These are phyloP conservation scores for Picea sitchensis DNA, from an alignment of 75 land plant genomes.

Conservation along the genomic window DNA sequence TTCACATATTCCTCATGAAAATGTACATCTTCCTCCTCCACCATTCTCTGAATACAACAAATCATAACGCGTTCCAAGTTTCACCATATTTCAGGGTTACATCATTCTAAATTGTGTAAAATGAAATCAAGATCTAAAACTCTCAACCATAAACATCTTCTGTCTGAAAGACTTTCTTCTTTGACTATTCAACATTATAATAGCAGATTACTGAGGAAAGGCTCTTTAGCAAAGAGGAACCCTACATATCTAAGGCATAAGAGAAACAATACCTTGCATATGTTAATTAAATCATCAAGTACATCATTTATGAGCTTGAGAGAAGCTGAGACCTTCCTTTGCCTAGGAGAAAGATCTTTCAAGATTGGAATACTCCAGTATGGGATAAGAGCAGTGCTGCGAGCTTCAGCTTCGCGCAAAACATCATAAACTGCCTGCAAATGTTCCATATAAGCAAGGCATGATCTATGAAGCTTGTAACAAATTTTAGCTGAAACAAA, in stretches of 20 bases:
- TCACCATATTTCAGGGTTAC: not conserved
- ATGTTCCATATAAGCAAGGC: not conserved
- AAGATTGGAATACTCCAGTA: constrained; percentile 90
- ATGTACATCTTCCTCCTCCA: constrained; percentile 76
- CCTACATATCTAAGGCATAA: not conserved
- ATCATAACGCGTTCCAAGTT: not conserved
- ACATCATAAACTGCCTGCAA: constrained; percentile 87
- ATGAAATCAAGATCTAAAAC: not conserved
- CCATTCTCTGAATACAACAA: constrained; percentile 61
- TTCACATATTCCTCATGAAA: constrained; percentile 93
- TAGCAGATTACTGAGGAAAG: not conserved
- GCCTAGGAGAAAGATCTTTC: constrained; percentile 81
- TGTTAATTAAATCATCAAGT: constrained; percentile 76
- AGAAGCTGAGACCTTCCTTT: constrained; percentile 67
- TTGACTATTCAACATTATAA: not conserved
- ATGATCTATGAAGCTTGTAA: not conserved
- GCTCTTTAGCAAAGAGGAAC: not conserved
- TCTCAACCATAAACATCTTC: not conserved
- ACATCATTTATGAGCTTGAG: constrained; percentile 78
- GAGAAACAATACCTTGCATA: constrained; percentile 71
- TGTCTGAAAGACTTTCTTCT: not conserved
- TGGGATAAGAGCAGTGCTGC: constrained; percentile 82
- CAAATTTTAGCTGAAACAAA: no score
- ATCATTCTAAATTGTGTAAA: not conserved
- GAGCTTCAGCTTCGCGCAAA: constrained; percentile 84